These are phyloP conservation scores for Colletotrichum destructivum DNA, from an alignment of 2,329 filamentous ascomycete genomes.

Conservation along the genomic window DNA sequence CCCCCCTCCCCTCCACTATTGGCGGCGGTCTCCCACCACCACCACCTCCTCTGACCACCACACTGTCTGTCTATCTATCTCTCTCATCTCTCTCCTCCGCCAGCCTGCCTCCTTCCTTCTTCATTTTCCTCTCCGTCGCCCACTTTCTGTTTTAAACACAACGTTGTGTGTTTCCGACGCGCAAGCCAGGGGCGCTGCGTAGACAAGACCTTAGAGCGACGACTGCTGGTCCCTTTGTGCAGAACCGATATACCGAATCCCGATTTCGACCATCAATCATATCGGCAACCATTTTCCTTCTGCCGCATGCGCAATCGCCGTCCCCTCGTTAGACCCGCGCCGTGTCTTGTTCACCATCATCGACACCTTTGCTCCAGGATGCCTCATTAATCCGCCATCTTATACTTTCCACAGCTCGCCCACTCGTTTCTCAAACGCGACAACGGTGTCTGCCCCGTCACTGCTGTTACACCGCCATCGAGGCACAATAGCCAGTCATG, in stretches of 20 bases:
- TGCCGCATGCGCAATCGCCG: slow-evolving; percentile 30
- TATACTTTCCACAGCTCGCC: slow-evolving; percentile 13
- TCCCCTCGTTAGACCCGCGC: slow-evolving; percentile 16
- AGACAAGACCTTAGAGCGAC: slow-evolving; percentile 25
- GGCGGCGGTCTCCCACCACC: slow-evolving; percentile 25
- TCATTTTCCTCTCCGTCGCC: slow-evolving; percentile 17
- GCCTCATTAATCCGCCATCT: slow-evolving; percentile 28
- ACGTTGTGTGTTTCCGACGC: slow-evolving; percentile 23
- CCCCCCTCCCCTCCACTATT: slow-evolving; percentile 19
- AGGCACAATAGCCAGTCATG: slow-evolving; percentile 24
- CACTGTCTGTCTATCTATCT: background rate
- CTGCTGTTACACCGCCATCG: slow-evolving; percentile 1
- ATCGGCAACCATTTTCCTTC: slow-evolving; percentile 12
- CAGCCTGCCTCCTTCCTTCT: slow-evolving; percentile 26
- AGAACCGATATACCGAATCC: slow-evolving; percentile 21
- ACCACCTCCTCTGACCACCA: background rate
- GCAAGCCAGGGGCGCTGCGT: slow-evolving; percentile 27
- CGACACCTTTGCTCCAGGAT: slow-evolving; percentile 30
- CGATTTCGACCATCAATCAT: slow-evolving; percentile 4
- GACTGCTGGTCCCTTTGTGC: slow-evolving; percentile 27
- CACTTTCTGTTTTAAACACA: slow-evolving; percentile 28
- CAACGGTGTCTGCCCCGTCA: slow-evolving; percentile 10
- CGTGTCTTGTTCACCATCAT: slow-evolving; percentile 3
- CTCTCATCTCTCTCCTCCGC: slow-evolving; percentile 20
- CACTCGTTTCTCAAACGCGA: slow-evolving; percentile 14